Conservation (phyloP, 805 yeast genomes). For the Lipomyces yamanashiensis region DNA sequence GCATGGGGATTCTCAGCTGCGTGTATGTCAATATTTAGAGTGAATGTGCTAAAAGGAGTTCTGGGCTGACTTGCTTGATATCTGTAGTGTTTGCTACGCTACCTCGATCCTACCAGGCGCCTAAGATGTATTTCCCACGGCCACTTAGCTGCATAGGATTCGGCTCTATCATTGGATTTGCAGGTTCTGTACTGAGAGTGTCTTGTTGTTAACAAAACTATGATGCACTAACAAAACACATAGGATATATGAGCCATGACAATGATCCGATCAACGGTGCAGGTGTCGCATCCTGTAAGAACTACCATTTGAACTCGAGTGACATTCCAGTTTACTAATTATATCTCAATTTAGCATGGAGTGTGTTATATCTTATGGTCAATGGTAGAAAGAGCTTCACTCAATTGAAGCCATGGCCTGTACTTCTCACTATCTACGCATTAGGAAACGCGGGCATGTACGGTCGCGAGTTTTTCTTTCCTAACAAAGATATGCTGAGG, state of each 20-base stretch:
- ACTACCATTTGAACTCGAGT: background rate
- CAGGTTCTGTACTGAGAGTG: conserved; percentile 26
- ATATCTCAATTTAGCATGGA: conserved; percentile 65
- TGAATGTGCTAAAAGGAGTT: background rate
- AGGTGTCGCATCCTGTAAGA: conserved; percentile 57
- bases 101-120: conserved; percentile 20
- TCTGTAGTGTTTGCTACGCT: conserved; percentile 32
- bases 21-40: conserved; percentile 9
- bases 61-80: background rate
- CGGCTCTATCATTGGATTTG: conserved; percentile 33
- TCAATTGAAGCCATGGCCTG: conserved; percentile 60
- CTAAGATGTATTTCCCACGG: conserved; percentile 26
- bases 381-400: conserved; percentile 56
- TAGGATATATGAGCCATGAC: conserved; percentile 64
- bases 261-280: conserved; percentile 78
- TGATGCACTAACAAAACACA: background rate
- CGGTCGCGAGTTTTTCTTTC: conserved; percentile 70
- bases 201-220: background rate
- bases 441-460: conserved; percentile 65
- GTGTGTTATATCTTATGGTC: conserved; percentile 69
- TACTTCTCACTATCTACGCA: conserved; percentile 62
- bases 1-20: conserved; percentile 35
- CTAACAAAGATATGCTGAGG: conserved; percentile 26
- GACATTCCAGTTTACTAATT: background rate
- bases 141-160: conserved; percentile 37